Evolutionary conservation across 805 yeast genomes (phyloP), one percentile per base, ranked within the genome.

Genomic region (Blastobotrys chiropterorum): DNA sequence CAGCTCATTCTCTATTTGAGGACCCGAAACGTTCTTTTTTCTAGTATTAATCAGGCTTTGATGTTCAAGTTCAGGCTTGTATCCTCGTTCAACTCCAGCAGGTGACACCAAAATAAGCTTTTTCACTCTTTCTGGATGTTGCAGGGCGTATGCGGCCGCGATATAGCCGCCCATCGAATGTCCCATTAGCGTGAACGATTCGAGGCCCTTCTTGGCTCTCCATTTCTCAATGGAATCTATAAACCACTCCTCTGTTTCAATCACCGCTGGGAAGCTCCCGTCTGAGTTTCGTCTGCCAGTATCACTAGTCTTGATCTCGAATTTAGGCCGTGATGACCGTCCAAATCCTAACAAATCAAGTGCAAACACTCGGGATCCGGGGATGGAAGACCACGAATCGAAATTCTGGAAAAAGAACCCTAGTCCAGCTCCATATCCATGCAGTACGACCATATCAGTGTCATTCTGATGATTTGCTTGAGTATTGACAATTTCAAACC

Each of bases 81-180:
- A 56, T 45, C 51, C 58, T 13, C 69, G 60, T 39, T 79, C 77
- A 3, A 94, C 80, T 2, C 43, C 43, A 0, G 95, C 97, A 0
- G 98, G 98, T 0, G 96, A 86, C 4, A 88, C 83, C 72, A 90
- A 75, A 14, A 90, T 63, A 34, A 92, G 63, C 59, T 84, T 85
- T 47, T 75, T 71, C 56, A 90, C 84, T 44, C 81, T 77, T 1
- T 73, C 68, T 0, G 92, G 88, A 55, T 75, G 69, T 50, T 75
- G 73, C 49, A 82, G 72, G 2, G 87, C 84, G 59, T 88, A 86
- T 3, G 83, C 68, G 0, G 83, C 78, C 64, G 86, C 78, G 16
- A 90, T 60, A 63, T 90, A 90, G 0, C 96, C 96, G 3, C 98
- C 98, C 79, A 92, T 75, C 0, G 97, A 89, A 68, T 92, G 98